A percentile compares a stretch with the other conserved stretches of the same genome.
Evolutionary conservation across 2,329 filamentous ascomycete genomes (phyloP).

Genomic region (Pestalotiopsis sp.): DNA sequence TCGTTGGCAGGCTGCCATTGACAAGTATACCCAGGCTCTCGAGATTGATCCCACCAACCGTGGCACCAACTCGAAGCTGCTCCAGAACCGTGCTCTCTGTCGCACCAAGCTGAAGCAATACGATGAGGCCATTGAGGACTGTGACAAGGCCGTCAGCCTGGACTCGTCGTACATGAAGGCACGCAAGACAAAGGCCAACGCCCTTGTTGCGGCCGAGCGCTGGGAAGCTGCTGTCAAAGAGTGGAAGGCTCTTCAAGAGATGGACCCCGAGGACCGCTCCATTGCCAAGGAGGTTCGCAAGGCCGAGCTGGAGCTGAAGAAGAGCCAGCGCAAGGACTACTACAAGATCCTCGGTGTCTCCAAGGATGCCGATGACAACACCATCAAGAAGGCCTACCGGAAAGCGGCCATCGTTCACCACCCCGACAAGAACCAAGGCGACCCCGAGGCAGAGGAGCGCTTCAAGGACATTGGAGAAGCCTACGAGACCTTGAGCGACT

Average conservation of each 20-base stretch:
- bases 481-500: slow-evolving; percentile 92
- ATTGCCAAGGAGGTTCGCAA: slow-evolving; percentile 84
- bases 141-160: slow-evolving; percentile 78
- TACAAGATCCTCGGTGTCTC: slow-evolving; percentile 93
- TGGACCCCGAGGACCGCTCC: slow-evolving; percentile 78
- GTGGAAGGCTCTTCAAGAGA: slow-evolving; percentile 83
- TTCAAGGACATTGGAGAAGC: slow-evolving; percentile 99
- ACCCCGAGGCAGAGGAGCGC: slow-evolving; percentile 80
- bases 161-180: slow-evolving; percentile 89
- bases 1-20: slow-evolving; percentile 77
- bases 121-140: slow-evolving; percentile 80
- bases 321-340: slow-evolving; percentile 96
- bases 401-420: slow-evolving; percentile 94
- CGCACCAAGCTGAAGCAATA: slow-evolving; percentile 83
- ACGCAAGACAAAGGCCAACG: slow-evolving; percentile 91
- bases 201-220: slow-evolving; percentile 78
- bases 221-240: slow-evolving; percentile 93
- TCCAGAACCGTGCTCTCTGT: slow-evolving; percentile 91
- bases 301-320: slow-evolving; percentile 95
- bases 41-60: slow-evolving; percentile 86
- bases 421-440: slow-evolving; percentile 95
- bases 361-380: slow-evolving; percentile 80
- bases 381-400: slow-evolving; percentile 97
- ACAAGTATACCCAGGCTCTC: slow-evolving; percentile 82
- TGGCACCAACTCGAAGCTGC: slow-evolving; percentile 90